Conservation (phyloP, 805 yeast genomes). For the Saturnispora besseyi region DNA sequence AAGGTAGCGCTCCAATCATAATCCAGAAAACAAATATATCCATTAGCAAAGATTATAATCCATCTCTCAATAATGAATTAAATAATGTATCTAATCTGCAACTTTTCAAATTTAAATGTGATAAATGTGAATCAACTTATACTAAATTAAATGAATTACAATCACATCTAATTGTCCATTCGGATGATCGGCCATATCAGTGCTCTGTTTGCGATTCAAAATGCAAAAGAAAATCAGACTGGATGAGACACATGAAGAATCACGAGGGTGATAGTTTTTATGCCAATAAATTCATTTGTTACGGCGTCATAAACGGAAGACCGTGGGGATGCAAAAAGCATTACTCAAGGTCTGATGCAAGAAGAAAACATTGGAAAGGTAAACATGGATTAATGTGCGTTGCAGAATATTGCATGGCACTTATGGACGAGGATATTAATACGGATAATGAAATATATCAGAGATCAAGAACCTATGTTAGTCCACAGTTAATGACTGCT, state of each 20-base stretch:
- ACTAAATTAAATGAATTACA: not conserved
- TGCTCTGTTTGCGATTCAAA: slow-evolving; percentile 53
- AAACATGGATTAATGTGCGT: slow-evolving; percentile 5
- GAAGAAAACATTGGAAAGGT: slow-evolving; percentile 7
- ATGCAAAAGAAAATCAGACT: slow-evolving; percentile 67
- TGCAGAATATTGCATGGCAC: slow-evolving; percentile 2
- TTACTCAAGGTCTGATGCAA: slow-evolving; percentile 5
- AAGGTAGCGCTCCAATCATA: no score
- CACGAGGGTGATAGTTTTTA: slow-evolving; percentile 29
- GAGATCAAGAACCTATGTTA: not conserved
- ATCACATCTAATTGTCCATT: slow-evolving; percentile 33
- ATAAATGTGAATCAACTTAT: not conserved
- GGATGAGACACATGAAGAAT: slow-evolving; percentile 63
- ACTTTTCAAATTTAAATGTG: not conserved
- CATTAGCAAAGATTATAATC: no score
- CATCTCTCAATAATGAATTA: not conserved
- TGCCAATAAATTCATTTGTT: not conserved
- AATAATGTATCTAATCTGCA: not conserved
- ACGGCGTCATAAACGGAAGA: not conserved
- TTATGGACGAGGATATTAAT: not conserved
- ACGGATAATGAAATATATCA: not conserved
- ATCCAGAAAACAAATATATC: no score
- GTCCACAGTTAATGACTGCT: not conserved
- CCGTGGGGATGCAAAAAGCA: slow-evolving; percentile 5
- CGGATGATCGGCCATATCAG: slow-evolving; percentile 53